Percentiles rank a stretch among this genome's conserved stretches.
These are phyloP conservation scores for Rhodofomes roseus DNA, from an alignment of 1,284 basidiomycete species.

Conservation along the genomic window DNA sequence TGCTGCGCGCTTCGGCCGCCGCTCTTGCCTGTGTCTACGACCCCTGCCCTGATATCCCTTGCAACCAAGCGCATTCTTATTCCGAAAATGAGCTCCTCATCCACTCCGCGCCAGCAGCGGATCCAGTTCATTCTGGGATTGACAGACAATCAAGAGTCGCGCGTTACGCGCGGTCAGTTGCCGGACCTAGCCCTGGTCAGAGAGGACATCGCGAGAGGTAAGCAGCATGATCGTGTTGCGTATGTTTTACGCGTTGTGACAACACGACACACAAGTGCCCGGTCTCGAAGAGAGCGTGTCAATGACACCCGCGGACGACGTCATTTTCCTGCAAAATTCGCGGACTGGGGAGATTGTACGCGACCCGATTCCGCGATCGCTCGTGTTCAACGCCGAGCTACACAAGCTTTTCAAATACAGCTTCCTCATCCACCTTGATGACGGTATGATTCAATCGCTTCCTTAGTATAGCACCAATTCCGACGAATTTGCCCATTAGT, in stretches of 20 bases:
- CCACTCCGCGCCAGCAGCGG: neutral
- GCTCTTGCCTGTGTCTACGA: neutral
- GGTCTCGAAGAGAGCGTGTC: neutral
- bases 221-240: neutral
- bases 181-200: neutral
- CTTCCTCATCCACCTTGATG: conserved; percentile 13
- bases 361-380: conserved; percentile 9
- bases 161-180: neutral
- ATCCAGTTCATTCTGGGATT: neutral
- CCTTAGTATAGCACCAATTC: neutral
- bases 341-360: conserved; percentile 3
- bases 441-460: conserved; percentile 2
- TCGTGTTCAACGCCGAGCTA: conserved; percentile 10
- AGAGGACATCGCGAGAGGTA: neutral
- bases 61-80: neutral
- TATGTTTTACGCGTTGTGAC: neutral
- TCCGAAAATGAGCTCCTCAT: neutral
- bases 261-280: neutral
- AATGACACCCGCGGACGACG: neutral
- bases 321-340: neutral
- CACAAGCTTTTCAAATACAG: conserved; percentile 16
- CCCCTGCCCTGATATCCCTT: neutral
- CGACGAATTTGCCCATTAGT: conserved; percentile 4
- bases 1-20: neutral
- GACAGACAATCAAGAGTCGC: neutral